Evolutionary conservation across 2,329 filamentous ascomycete genomes (phyloP), one percentile per base, ranked within the genome.

Genomic region (Colletotrichum falcatum): DNA sequence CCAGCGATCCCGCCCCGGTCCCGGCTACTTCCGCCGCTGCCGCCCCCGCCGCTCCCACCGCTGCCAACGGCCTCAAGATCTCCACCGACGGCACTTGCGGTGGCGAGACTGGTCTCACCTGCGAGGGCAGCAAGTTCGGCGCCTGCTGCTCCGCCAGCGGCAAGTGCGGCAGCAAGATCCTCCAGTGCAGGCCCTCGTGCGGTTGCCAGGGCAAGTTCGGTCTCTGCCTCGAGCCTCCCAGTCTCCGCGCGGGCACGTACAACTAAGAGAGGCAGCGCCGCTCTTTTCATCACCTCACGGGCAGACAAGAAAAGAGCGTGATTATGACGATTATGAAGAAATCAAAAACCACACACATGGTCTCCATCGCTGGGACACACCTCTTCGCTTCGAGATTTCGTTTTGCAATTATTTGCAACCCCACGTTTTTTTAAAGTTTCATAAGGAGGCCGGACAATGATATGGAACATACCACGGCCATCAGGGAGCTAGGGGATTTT

Each of bases 101-200:
- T 28, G 82, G 79, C 54, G 73, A 77, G 28, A 78, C 76, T 23
- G 80, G 79, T 23, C 79, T 79, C 70, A 84, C 82, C 33, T 85
- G 83, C 72, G 73, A 77, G 46, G 82, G 82, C n/a, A 83, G 80
- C 70, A 59, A 72, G 12, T 83, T 80, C 65, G 83, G 83, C 2
- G 74, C 81, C 66, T 85, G 84, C 77, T 86, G 84, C 77, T 84
- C 81, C 20, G 76, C 74, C 65, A 75, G 76, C 72, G 76, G 81
- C 58, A 79, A 77, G 74, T 86, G 84, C 65, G 81, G 81, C 7
- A 76, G 74, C 51, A 79, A 78, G 72, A 76, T 74, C 42, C 74
- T 76, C 37, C 78, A 81, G 69, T 83, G 82, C 72, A 76, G 76
- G 28, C 59, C 59, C 2, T 61, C 59, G 14, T 78, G 77, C 48